phyloP scores from a whole-genome alignment of 129 eudicot species.

The Flaveria linearis region DNA sequence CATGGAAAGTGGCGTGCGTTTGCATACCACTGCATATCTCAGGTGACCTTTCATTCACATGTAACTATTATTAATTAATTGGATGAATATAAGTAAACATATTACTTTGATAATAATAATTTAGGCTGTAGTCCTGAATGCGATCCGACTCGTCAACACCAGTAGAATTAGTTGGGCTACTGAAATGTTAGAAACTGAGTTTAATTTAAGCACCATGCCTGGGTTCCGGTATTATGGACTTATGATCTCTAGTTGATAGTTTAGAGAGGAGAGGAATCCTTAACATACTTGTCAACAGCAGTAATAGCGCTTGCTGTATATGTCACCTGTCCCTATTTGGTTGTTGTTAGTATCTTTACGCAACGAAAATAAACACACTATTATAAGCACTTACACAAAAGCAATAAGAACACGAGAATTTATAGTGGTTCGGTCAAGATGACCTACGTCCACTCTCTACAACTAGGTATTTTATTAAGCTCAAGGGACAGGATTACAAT shows the following conservation, averaged over 20 bases:
- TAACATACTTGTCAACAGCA: not conserved
- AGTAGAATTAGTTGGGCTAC: not conserved
- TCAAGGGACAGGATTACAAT: too few species aligned
- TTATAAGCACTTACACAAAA: too few species aligned
- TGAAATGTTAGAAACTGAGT: not conserved
- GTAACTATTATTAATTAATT: not conserved
- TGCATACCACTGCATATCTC: conserved; percentile 89
- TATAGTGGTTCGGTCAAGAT: too few species aligned
- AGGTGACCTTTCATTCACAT: conserved; percentile 44
- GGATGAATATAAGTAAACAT: not conserved
- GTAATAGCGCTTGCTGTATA: too few species aligned
- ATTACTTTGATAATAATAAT: too few species aligned
- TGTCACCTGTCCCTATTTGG: too few species aligned
- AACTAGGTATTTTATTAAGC: too few species aligned
- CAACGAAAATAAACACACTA: too few species aligned
- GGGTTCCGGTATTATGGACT: not conserved
- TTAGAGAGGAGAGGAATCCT: not conserved
- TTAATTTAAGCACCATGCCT: not conserved
- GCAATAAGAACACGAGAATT: too few species aligned
- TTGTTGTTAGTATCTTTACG: too few species aligned
- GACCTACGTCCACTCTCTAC: too few species aligned
- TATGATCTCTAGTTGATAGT: not conserved
- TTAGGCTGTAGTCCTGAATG: not conserved
- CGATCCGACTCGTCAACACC: not conserved
- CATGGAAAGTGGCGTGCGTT: conserved; percentile 96